Evolutionary conservation across 176 grass and related monocot genomes (phyloP).

Genomic region (Musa itinerans): DNA sequence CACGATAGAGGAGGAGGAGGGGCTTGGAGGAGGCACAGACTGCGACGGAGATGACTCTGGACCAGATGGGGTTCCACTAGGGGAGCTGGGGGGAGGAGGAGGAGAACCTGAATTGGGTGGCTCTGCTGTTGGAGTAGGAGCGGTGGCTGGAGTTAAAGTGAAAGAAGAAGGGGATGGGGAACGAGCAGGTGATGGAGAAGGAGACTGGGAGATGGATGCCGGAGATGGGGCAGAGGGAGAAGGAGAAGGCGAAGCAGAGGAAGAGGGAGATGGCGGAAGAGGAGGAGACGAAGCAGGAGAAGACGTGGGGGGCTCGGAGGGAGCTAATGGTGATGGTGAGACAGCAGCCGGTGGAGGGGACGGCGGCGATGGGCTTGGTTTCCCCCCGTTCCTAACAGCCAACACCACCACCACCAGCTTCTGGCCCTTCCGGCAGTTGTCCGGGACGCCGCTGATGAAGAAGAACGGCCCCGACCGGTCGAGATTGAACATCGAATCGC

Average conservation of each 20-base stretch:
- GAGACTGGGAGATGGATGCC: not conserved
- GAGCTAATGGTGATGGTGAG: not conserved
- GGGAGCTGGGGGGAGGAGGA: too few species aligned
- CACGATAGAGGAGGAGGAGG: not conserved
- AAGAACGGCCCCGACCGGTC: constrained; percentile 24
- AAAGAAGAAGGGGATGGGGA: not conserved
- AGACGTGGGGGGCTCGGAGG: not conserved
- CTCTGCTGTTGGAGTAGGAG: too few species aligned
- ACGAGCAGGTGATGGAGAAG: not conserved
- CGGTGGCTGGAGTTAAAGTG: too few species aligned
- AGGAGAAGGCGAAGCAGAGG: not conserved
- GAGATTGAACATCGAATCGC: constrained; percentile 25
- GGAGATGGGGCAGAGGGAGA: not conserved
- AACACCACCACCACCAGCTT: constrained; percentile 34
- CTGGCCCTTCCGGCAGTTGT: constrained; percentile 30
- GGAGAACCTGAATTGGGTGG: too few species aligned
- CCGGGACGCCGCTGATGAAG: constrained; percentile 34
- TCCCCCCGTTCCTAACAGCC: not conserved
- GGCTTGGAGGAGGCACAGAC: not conserved
- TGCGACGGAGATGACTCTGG: not conserved
- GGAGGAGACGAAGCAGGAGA: not conserved
- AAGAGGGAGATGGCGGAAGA: too few species aligned
- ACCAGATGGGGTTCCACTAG: not conserved
- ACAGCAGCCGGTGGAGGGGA: not conserved
- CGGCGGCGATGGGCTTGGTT: not conserved